A percentile compares a stretch with the other conserved stretches of the same genome.
phyloP scores from a whole-genome alignment of 2,329 filamentous ascomycete species.

The Exophiala sideris region DNA sequence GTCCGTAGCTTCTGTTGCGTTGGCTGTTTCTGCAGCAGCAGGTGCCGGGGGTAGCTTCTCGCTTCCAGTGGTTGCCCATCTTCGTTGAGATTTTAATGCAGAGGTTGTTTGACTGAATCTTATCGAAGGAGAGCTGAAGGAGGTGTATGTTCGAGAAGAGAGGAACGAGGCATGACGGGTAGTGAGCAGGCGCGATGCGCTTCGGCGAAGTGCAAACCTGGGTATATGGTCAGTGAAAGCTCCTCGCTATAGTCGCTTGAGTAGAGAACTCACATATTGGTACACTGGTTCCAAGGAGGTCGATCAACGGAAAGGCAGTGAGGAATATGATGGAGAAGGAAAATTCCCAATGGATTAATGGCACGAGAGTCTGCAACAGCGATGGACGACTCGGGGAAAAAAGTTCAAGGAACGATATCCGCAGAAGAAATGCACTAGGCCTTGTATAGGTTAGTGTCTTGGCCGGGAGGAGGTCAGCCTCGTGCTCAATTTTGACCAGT shows the following conservation, averaged over 20 bases:
- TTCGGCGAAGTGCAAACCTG: constrained; percentile 59
- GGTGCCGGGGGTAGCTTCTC: constrained; percentile 28
- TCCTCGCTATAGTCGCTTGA: neutral
- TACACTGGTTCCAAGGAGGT: neutral
- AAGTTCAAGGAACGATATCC: constrained; percentile 1
- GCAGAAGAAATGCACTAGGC: neutral
- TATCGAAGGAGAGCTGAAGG: constrained; percentile 35
- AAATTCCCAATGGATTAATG: neutral
- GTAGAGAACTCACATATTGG: constrained; percentile 5
- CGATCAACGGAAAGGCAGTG: neutral
- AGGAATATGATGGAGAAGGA: neutral
- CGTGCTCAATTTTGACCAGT: neutral
- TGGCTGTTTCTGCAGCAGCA: constrained; percentile 20
- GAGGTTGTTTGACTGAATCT: constrained; percentile 40
- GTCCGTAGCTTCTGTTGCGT: constrained; percentile 24
- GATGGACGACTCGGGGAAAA: neutral
- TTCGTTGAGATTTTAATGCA: constrained; percentile 40
- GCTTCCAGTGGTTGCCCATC: constrained; percentile 48
- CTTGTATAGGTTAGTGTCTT: neutral
- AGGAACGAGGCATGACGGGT: constrained; percentile 44
- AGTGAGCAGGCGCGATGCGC: constrained; percentile 54
- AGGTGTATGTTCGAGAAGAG: constrained; percentile 40
- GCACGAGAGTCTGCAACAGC: neutral
- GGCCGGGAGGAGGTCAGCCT: neutral
- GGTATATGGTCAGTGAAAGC: neutral